Base-by-base conservation (phyloP, 2,329 filamentous ascomycete genomes). In the Mollisiaceae sp. region DNA sequence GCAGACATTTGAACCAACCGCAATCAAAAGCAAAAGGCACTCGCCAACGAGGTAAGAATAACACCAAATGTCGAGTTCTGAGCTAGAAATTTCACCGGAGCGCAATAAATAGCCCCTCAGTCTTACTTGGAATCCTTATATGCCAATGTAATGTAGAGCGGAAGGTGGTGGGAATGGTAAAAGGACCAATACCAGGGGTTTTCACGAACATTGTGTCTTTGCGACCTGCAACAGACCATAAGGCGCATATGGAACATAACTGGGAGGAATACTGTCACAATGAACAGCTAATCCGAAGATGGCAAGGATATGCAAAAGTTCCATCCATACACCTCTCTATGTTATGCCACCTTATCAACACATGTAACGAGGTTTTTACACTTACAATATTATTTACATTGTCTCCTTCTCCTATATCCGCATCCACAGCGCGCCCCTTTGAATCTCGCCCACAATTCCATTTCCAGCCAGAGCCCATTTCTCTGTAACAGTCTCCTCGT, bases 371-470 rank as follows among this genome's bases (percentile, higher is more conserved):
- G 45, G 35, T 59, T 52, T 60, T 58, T 59, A 65, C 15, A 59
- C 61, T 50, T 61, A 65, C 50, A 61, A 54, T 61, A 65, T 58
- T 61, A 39, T n/a, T n/a, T 57, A 57, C 35, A 57, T 57, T 35
- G 22, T 15, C 50, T 9, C 24, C 45, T 50, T 6, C 20, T 22
- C 47, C 61, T 69, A 74, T 65, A 75, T 71, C 58, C 72, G 62
- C 74, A 73, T 74, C 64, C 79, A 78, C 65, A 85, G 80, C 65
- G 80, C 82, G 45, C 86, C 85, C 74, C 89, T 87, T 81, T 97
- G 93, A 80, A 97, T 85, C 83, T 97, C 92, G 8, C 93, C 93
- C 55, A 97, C 83, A 60, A 94, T 86, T 18, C 94, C 94, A 73
- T 91, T 88, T 24, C 93, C 93, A 58, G 89, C 88, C 71, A 97